phyloP scores from a whole-genome alignment of 768 basidiomycete species.

The Artomyces pyxidatus region DNA sequence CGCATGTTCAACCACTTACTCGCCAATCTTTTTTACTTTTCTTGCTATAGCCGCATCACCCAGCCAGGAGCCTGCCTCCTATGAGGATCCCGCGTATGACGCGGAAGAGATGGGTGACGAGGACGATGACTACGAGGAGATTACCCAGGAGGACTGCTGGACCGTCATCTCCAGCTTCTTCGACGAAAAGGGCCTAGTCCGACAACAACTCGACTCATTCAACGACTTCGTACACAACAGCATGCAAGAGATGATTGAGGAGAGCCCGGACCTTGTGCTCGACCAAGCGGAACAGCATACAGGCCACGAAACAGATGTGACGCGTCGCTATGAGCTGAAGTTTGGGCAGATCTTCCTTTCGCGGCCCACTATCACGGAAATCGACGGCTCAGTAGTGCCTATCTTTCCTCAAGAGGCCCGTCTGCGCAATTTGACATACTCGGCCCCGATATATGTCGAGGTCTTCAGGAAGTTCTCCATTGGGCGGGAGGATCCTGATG shows the following conservation, averaged over 20 bases:
- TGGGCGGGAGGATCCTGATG: slow-evolving; percentile 75
- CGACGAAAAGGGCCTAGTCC: slow-evolving; percentile 93
- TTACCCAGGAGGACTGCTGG: slow-evolving; percentile 93
- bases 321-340: slow-evolving; percentile 92
- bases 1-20: slow-evolving; percentile 7
- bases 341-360: slow-evolving; percentile 98
- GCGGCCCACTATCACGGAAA: slow-evolving; percentile 88
- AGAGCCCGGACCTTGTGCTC: slow-evolving; percentile 89
- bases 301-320: slow-evolving; percentile 69
- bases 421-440: slow-evolving; percentile 91
- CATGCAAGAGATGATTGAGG: slow-evolving; percentile 98
- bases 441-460: slow-evolving; percentile 91
- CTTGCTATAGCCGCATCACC: slow-evolving; percentile 15
- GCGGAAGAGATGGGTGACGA: slow-evolving; percentile 44
- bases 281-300: slow-evolving; percentile 97
- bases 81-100: slow-evolving; percentile 53
- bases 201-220: slow-evolving; percentile 96
- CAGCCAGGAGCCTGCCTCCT: slow-evolving; percentile 17
- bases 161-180: slow-evolving; percentile 95
- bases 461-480: slow-evolving; percentile 81
- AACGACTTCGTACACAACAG: slow-evolving; percentile 99
- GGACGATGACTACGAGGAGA: slow-evolving; percentile 61
- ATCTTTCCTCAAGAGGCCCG: slow-evolving; percentile 97
- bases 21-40: slow-evolving; percentile 7
- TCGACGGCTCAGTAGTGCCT: slow-evolving; percentile 88